Base-by-base conservation (phyloP, 345 rosid species). In the Hirschfeldia incana region DNA sequence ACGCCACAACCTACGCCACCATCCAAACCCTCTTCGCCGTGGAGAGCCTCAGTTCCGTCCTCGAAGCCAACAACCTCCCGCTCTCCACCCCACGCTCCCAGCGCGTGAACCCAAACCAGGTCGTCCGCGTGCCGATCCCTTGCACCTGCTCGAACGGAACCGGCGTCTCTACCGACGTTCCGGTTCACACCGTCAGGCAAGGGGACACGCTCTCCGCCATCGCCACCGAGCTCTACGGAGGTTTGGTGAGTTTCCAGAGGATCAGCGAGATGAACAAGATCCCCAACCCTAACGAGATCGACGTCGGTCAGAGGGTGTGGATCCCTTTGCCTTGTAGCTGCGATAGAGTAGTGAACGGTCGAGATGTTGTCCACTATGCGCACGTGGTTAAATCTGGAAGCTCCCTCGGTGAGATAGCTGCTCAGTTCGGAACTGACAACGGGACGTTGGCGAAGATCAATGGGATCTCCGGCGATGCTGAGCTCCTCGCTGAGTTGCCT, bases 241-340 rank as follows among this genome's bases (percentile, higher is more conserved):
- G 65, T 1, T 61, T 61, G 29, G 49, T 86, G 26, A 8, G 6
- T 32, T 37, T 0, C 76, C 32, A 1, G 61, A 82, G 63, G 81
- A 92, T 90, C 76, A 70, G 10, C 62, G 82, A 21, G 13, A 57
- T 68, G 10, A 91, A 88, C 67, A 7, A 1, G 3, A 78, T 90
- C 30, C 1, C 64, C 5, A 15, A 89, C 34, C 0, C 82, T 0
- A 0, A 69, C 74, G 0, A 10, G 30, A 89, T 92, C 26, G 3
- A 33, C 0, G 0, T 16, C 0, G 93, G 89, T 60, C 85, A 88
- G 57, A 5, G 15, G 72, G 69, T 92, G 65, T 70, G 83, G 89
- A 87, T 90, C 74, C 91, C 93, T 11, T 78, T 90, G 34, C 89
- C 94, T 1, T 91, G 91, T 78, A 90, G 97, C 83, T 91, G 92